A percentile compares a stretch with the other conserved stretches of the same genome.
These are phyloP conservation scores for Aureobasidium sp. DNA, from an alignment of 2,329 filamentous ascomycete species.

Conservation along the genomic window DNA sequence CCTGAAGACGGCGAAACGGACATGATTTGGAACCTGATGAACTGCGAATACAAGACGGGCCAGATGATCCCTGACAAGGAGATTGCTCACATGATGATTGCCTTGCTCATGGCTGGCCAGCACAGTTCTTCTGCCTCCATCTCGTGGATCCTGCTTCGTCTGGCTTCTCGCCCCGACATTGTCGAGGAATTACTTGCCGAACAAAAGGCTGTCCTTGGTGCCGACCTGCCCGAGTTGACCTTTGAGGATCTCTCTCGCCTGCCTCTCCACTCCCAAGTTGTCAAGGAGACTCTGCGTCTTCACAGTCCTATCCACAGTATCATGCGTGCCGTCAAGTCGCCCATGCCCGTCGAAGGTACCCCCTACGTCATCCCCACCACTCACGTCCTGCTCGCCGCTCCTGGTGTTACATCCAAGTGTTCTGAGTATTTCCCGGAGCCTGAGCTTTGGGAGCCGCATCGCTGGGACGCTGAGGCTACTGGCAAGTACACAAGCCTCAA, in stretches of 20 bases:
- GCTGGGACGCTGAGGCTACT: constrained; percentile 64
- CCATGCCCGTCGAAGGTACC: constrained; percentile 76
- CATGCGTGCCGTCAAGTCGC: constrained; percentile 82
- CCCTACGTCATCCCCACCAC: constrained; percentile 74
- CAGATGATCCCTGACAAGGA: constrained; percentile 72
- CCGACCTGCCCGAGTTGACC: constrained; percentile 64
- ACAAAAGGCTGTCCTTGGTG: constrained; percentile 66
- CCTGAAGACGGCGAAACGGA: constrained; percentile 48
- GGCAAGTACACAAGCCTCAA: constrained; percentile 30
- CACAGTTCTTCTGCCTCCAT: constrained; percentile 81
- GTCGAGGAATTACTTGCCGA: constrained; percentile 77
- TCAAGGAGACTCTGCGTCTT: constrained; percentile 87
- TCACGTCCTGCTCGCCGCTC: constrained; percentile 77
- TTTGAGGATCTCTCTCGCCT: constrained; percentile 75
- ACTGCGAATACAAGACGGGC: constrained; percentile 77
- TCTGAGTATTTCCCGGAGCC: constrained; percentile 75
- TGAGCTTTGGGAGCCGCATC: constrained; percentile 78
- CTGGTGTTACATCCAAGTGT: constrained; percentile 70
- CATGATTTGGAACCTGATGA: constrained; percentile 90
- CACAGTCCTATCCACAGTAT: constrained; percentile 94
- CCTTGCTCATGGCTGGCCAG: constrained; percentile 84
- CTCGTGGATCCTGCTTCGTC: constrained; percentile 76
- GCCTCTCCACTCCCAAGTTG: constrained; percentile 72
- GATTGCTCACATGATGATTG: constrained; percentile 90
- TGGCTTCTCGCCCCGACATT: constrained; percentile 70